Percentiles rank a stretch among this genome's conserved stretches.
These are phyloP conservation scores for Osmanthus fragrans DNA, from an alignment of 257 asterid species.

Conservation along the genomic window DNA sequence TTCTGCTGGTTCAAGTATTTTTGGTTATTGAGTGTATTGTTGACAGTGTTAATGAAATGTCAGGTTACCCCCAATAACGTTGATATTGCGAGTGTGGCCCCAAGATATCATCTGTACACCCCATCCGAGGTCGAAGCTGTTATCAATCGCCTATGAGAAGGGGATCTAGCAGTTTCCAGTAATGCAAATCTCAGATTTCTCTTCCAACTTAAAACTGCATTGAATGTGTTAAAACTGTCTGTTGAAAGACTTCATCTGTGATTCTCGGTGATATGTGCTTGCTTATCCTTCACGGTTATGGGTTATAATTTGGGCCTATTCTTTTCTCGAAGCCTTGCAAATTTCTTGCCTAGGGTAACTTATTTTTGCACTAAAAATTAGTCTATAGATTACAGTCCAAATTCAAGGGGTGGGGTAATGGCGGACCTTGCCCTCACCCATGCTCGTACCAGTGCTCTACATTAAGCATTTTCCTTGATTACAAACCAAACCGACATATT, in stretches of 20 bases:
- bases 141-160: slow-evolving; percentile 59
- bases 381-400: too few relatives aligned
- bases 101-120: slow-evolving; percentile 77
- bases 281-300: too few relatives aligned
- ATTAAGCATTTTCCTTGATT: too few relatives aligned
- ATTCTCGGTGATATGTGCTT: too few relatives aligned
- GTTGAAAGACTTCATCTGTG: not conserved
- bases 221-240: slow-evolving; percentile 3
- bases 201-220: not conserved
- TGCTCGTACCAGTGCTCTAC: too few relatives aligned
- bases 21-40: not conserved
- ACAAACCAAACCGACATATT: too few relatives aligned
- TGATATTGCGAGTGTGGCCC: slow-evolving; percentile 85
- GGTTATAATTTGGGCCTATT: too few relatives aligned
- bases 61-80: slow-evolving; percentile 95
- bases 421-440: too few relatives aligned
- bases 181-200: slow-evolving; percentile 5
- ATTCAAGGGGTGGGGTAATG: too few relatives aligned
- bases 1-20: not conserved
- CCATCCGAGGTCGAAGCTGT: slow-evolving; percentile 88
- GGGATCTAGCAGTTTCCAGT: slow-evolving; percentile 12
- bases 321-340: too few relatives aligned
- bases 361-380: too few relatives aligned
- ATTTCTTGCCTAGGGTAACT: too few relatives aligned
- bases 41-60: slow-evolving; percentile 8